Conservation (phyloP, 495 filamentous ascomycete species). For the Clavariopsis aquatica region DNA sequence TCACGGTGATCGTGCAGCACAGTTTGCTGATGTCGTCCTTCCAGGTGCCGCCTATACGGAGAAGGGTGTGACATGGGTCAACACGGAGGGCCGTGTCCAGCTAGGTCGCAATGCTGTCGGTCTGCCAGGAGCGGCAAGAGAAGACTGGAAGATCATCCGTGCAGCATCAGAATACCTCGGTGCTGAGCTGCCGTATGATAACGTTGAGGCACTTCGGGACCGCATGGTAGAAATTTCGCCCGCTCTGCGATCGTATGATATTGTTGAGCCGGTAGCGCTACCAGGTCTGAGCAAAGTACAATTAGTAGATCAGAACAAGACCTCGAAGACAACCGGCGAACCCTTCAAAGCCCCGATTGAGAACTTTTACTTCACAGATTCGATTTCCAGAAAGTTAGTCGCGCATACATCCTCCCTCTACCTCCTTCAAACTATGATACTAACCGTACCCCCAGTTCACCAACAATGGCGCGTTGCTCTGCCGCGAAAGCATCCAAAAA, state of each 20-base stretch:
- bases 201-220: slow-evolving; percentile 80
- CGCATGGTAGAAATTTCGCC: slow-evolving; percentile 95
- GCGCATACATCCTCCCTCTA: slow-evolving; percentile 5
- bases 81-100: slow-evolving; percentile 95
- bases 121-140: slow-evolving; percentile 81
- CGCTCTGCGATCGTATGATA: slow-evolving; percentile 81
- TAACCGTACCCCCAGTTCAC: slow-evolving; percentile 62
- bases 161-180: slow-evolving; percentile 90
- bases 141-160: slow-evolving; percentile 98
- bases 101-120: slow-evolving; percentile 85
- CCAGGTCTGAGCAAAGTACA: slow-evolving; percentile 80
- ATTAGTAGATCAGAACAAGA: slow-evolving; percentile 94
- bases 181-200: slow-evolving; percentile 83
- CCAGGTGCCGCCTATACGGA: slow-evolving; percentile 95
- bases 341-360: slow-evolving; percentile 81
- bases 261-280: slow-evolving; percentile 76
- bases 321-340: slow-evolving; percentile 62
- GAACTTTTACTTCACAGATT: slow-evolving; percentile 97
- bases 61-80: slow-evolving; percentile 94
- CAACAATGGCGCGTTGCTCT: slow-evolving; percentile 95
- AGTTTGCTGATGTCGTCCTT: slow-evolving; percentile 89
- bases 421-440: slow-evolving; percentile 29
- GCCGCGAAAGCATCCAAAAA: slow-evolving; percentile 71
- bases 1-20: slow-evolving; percentile 90
- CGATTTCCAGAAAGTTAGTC: slow-evolving; percentile 85